Evolutionary conservation across 345 rosid genomes (phyloP).

Genomic region (Eucalyptus cloeziana): DNA sequence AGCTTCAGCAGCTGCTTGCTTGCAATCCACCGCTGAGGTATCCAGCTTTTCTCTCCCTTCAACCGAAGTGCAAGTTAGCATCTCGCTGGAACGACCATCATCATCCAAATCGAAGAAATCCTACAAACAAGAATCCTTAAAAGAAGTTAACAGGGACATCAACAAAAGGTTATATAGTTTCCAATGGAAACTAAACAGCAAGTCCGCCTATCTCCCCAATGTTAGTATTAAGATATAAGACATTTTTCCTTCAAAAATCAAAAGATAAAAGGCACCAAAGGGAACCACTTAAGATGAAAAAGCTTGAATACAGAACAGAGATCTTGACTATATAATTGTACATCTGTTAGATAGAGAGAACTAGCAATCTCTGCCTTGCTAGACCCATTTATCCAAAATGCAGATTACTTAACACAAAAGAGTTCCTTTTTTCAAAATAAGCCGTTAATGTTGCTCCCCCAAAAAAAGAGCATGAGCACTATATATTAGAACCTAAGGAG

Average conservation of each 20-base stretch:
- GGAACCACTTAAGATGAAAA: background rate
- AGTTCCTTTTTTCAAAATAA: background rate
- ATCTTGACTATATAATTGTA: background rate
- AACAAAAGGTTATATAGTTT: background rate
- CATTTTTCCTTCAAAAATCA: background rate
- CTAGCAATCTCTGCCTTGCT: background rate
- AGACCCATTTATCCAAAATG: background rate
- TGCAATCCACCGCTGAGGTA: conserved; percentile 6
- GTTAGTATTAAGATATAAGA: background rate
- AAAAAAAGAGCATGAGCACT: background rate
- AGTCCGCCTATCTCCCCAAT: background rate
- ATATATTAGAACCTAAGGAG: background rate
- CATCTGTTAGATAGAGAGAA: background rate
- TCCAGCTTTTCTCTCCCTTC: conserved; percentile 25
- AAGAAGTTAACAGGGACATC: background rate
- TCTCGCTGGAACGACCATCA: conserved; percentile 20
- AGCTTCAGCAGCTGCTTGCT: conserved; percentile 19
- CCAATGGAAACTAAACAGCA: background rate
- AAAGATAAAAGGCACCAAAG: background rate
- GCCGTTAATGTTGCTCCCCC: background rate
- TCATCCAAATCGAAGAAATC: conserved; percentile 72
- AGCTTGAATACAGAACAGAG: background rate
- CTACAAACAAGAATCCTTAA: conserved; percentile 13
- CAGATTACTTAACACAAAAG: background rate
- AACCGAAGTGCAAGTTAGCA: conserved; percentile 4